phyloP scores from a whole-genome alignment of 805 yeast species.

The Wickerhamiella occidentalis region DNA sequence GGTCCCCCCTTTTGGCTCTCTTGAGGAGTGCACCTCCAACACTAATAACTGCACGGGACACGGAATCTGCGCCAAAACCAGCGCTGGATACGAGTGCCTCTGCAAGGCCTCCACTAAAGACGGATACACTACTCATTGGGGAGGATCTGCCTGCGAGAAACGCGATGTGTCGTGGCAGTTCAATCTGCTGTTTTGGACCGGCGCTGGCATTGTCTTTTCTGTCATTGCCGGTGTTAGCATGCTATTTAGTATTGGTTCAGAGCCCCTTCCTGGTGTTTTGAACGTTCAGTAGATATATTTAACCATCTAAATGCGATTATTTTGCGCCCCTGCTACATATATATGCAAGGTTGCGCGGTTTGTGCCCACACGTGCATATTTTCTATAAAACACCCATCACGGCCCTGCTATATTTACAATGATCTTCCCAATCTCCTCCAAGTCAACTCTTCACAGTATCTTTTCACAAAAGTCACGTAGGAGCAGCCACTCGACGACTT shows the following conservation, averaged over 20 bases:
- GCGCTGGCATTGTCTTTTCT: slow-evolving; percentile 36
- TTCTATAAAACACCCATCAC: neutral
- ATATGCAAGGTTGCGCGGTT: neutral
- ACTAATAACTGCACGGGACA: slow-evolving; percentile 31
- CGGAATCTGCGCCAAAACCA: slow-evolving; percentile 28
- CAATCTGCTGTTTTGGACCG: slow-evolving; percentile 58
- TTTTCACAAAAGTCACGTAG: neutral
- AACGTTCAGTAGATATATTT: slow-evolving; percentile 17
- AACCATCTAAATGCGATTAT: neutral
- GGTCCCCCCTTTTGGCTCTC: slow-evolving; percentile 17
- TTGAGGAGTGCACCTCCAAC: slow-evolving; percentile 25
- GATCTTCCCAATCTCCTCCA: neutral
- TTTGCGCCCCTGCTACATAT: neutral
- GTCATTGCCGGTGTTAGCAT: slow-evolving; percentile 43
- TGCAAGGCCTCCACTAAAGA: slow-evolving; percentile 27
- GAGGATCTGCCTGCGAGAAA: slow-evolving; percentile 47
- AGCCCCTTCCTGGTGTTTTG: slow-evolving; percentile 57
- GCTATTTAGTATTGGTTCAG: slow-evolving; percentile 42
- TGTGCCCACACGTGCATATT: slow-evolving; percentile 1
- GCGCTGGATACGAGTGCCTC: slow-evolving; percentile 26
- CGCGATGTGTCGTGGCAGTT: slow-evolving; percentile 54
- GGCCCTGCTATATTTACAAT: neutral
- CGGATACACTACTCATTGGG: slow-evolving; percentile 26
- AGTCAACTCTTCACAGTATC: neutral
- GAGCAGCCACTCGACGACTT: neutral